Evolutionary conservation across 2,329 filamentous ascomycete species (phyloP).

Genomic region (Periconia digitata): DNA sequence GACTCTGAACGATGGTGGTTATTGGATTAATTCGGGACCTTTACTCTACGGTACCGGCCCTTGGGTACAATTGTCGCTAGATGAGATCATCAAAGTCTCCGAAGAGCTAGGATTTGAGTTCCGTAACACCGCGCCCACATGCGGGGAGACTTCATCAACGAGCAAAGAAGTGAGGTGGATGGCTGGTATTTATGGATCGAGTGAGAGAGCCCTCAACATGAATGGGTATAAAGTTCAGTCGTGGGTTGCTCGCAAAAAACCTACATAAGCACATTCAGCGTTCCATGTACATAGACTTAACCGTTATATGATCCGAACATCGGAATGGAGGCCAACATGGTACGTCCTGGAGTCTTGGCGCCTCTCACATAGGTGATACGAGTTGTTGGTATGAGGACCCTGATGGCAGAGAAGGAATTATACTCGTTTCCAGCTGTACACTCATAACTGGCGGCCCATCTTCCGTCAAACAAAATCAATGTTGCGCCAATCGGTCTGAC

Average conservation of each 20-base stretch:
- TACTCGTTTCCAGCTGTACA: too few species aligned
- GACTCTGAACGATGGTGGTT: not conserved
- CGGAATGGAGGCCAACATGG: too few species aligned
- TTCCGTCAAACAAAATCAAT: too few species aligned
- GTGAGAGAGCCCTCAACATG: slow-evolving; percentile 52
- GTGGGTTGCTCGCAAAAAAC: slow-evolving; percentile 53
- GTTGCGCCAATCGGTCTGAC: too few species aligned
- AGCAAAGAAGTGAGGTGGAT: slow-evolving; percentile 47
- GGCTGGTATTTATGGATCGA: slow-evolving; percentile 57
- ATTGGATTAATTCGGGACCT: not conserved
- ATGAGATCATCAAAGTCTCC: slow-evolving; percentile 54
- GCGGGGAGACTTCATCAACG: slow-evolving; percentile 49
- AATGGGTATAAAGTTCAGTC: slow-evolving; percentile 59
- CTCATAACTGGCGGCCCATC: too few species aligned
- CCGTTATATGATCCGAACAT: too few species aligned
- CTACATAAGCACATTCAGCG: too few species aligned
- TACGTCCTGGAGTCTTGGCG: too few species aligned
- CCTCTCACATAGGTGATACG: too few species aligned
- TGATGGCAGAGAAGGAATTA: too few species aligned
- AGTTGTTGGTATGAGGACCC: too few species aligned
- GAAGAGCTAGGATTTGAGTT: slow-evolving; percentile 58
- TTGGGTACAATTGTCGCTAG: slow-evolving; percentile 57
- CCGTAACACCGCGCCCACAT: slow-evolving; percentile 45
- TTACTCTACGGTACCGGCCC: slow-evolving; percentile 51
- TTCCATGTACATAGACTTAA: too few species aligned